These are phyloP conservation scores for Pichia cabralensis DNA, from an alignment of 805 yeast genomes.

Conservation along the genomic window DNA sequence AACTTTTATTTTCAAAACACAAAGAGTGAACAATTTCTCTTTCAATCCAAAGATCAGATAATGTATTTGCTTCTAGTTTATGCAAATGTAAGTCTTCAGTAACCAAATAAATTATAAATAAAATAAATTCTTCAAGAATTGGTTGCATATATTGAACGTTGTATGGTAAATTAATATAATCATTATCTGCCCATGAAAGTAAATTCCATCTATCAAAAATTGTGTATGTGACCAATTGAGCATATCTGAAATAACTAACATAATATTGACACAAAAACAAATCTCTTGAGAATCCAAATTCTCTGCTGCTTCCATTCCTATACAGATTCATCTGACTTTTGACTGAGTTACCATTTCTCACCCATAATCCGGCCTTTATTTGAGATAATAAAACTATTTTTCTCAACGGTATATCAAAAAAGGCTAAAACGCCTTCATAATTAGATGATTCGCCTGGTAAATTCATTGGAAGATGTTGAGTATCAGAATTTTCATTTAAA, in stretches of 20 bases:
- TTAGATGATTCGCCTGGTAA: slow-evolving; percentile 4
- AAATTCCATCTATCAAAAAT: slow-evolving; percentile 66
- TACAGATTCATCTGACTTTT: slow-evolving; percentile 73
- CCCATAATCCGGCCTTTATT: slow-evolving; percentile 87
- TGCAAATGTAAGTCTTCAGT: slow-evolving; percentile 56
- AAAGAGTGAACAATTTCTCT: slow-evolving; percentile 74
- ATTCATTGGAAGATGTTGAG: background rate
- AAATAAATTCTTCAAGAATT: slow-evolving; percentile 72
- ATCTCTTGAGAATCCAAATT: slow-evolving; percentile 74
- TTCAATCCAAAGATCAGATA: slow-evolving; percentile 40
- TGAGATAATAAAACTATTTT: slow-evolving; percentile 73
- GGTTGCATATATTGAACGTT: slow-evolving; percentile 16
- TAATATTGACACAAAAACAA: slow-evolving; percentile 57
- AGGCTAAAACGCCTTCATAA: slow-evolving; percentile 18
- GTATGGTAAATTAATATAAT: slow-evolving; percentile 36
- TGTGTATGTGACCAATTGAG: slow-evolving; percentile 46
- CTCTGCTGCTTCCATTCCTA: slow-evolving; percentile 68
- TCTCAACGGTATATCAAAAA: slow-evolving; percentile 69
- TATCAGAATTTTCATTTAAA: slow-evolving; percentile 4
- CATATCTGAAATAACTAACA: slow-evolving; percentile 38
- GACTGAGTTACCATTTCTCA: slow-evolving; percentile 80
- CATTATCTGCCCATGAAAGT: slow-evolving; percentile 39
- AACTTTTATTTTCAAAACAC: slow-evolving; percentile 66
- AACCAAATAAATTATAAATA: slow-evolving; percentile 55
- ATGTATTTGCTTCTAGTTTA: slow-evolving; percentile 37